These are phyloP conservation scores for Phytophthora sp. DNA, from an alignment of 352 stramenopile species.

Conservation along the genomic window DNA sequence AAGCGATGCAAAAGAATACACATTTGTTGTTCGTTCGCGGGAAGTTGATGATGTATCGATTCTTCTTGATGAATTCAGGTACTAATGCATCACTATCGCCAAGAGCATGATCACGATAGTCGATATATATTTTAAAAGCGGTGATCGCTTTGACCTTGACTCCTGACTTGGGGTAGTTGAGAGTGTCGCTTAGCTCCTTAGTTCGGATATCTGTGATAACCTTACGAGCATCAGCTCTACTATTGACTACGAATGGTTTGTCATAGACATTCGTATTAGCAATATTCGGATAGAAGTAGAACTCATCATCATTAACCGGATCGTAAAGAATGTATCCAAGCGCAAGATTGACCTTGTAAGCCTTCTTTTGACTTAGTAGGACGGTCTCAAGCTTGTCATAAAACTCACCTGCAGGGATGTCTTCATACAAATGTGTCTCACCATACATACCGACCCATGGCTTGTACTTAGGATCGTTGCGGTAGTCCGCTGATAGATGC, in stretches of 20 bases:
- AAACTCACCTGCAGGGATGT: not conserved
- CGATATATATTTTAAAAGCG: slow-evolving; percentile 9
- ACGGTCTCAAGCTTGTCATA: slow-evolving; percentile 14
- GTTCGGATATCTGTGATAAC: not conserved
- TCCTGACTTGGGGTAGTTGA: not conserved
- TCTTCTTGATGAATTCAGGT: slow-evolving; percentile 15
- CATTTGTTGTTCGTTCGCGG: slow-evolving; percentile 4
- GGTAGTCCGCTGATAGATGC: not conserved
- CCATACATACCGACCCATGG: not conserved
- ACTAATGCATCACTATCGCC: slow-evolving; percentile 13
- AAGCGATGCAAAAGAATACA: slow-evolving; percentile 20
- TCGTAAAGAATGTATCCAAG: slow-evolving; percentile 13
- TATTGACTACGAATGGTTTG: slow-evolving; percentile 12
- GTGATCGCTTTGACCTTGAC: slow-evolving; percentile 10
- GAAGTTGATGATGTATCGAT: slow-evolving; percentile 22
- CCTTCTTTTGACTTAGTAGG: slow-evolving; percentile 1
- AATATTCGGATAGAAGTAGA: slow-evolving; percentile 1
- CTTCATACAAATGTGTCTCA: slow-evolving; percentile 7
- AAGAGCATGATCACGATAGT: slow-evolving; percentile 17
- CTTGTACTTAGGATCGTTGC: not conserved
- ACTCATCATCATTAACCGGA: not conserved
- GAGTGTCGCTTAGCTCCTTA: slow-evolving; percentile 4
- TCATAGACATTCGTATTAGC: slow-evolving; percentile 15
- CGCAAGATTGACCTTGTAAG: slow-evolving; percentile 23
- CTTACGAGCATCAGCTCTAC: not conserved